A percentile compares a stretch with the other conserved stretches of the same genome.
Evolutionary conservation across 495 filamentous ascomycete genomes (phyloP).

Genomic region (Xanthoparmelia taractica): DNA sequence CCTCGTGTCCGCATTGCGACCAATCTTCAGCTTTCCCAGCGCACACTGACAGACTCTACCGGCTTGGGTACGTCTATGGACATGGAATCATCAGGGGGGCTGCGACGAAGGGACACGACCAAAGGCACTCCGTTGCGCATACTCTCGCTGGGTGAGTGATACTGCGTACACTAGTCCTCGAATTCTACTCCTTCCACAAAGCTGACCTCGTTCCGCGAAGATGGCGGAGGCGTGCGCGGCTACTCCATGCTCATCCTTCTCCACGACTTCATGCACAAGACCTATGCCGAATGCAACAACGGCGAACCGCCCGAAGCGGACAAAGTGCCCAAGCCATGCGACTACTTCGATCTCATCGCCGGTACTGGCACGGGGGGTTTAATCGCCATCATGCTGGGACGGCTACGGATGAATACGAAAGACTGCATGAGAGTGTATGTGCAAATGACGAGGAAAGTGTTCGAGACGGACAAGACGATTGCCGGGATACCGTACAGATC

Average conservation of each 20-base stretch:
- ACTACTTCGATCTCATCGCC: slow-evolving; percentile 94
- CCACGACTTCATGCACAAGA: slow-evolving; percentile 91
- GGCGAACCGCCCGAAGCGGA: slow-evolving; percentile 73
- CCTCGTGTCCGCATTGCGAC: background rate
- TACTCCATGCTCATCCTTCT: slow-evolving; percentile 96
- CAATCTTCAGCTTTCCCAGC: background rate
- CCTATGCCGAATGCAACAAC: slow-evolving; percentile 78
- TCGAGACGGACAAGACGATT: slow-evolving; percentile 96
- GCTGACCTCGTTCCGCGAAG: slow-evolving; percentile 36
- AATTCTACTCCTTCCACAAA: background rate
- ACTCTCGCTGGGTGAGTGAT: slow-evolving; percentile 73
- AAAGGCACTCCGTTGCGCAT: slow-evolving; percentile 90
- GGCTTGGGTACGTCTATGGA: background rate
- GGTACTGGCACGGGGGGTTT: slow-evolving; percentile 92
- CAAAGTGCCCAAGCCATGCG: slow-evolving; percentile 93
- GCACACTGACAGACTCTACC: background rate
- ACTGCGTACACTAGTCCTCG: background rate
- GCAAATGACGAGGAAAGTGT: slow-evolving; percentile 85
- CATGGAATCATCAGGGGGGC: slow-evolving; percentile 18
- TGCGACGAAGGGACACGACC: slow-evolving; percentile 83
- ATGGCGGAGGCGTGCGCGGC: slow-evolving; percentile 92
- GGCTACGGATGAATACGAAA: slow-evolving; percentile 84
- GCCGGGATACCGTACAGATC: slow-evolving; percentile 88
- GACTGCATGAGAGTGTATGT: slow-evolving; percentile 96
- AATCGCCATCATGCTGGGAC: slow-evolving; percentile 93